These are phyloP conservation scores for Tolypocladium cylindrosporum DNA, from an alignment of 2,329 filamentous ascomycete genomes.

Conservation along the genomic window DNA sequence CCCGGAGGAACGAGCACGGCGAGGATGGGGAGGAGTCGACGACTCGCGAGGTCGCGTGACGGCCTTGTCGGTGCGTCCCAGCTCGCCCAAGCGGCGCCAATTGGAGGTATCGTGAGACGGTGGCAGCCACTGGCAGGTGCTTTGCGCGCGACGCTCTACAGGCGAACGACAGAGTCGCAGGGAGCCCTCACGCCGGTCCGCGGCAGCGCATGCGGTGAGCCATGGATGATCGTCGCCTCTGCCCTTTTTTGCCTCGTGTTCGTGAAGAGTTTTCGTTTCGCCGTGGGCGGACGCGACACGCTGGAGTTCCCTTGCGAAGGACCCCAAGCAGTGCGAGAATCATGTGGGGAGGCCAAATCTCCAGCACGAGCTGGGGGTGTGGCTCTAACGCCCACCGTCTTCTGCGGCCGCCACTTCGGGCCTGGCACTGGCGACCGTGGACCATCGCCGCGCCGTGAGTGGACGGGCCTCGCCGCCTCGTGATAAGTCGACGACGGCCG, in stretches of 20 bases:
- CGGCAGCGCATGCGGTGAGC: neutral
- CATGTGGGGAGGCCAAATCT: neutral
- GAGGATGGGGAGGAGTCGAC: neutral
- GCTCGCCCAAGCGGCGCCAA: neutral
- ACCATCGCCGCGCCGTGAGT: constrained; percentile 14
- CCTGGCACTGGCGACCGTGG: constrained; percentile 17
- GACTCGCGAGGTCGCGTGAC: constrained; percentile 9
- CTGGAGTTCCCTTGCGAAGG: neutral
- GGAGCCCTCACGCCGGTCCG: neutral
- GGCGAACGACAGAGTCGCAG: neutral
- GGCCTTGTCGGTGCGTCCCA: neutral
- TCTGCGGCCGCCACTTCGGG: constrained; percentile 2
- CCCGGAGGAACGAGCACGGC: neutral
- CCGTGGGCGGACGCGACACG: neutral
- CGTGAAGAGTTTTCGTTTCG: neutral
- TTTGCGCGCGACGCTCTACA: neutral
- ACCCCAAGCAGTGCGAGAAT: neutral
- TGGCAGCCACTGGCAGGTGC: neutral
- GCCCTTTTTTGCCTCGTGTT: neutral
- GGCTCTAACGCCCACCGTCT: neutral
- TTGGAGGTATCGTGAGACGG: constrained; percentile 8
- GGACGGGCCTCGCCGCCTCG: constrained; percentile 1
- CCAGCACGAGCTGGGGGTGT: neutral
- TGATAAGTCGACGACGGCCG: neutral
- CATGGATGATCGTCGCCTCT: neutral